A percentile compares a stretch with the other conserved stretches of the same genome.
phyloP scores from a whole-genome alignment of 768 basidiomycete genomes.

The Termitomyces sp. region DNA sequence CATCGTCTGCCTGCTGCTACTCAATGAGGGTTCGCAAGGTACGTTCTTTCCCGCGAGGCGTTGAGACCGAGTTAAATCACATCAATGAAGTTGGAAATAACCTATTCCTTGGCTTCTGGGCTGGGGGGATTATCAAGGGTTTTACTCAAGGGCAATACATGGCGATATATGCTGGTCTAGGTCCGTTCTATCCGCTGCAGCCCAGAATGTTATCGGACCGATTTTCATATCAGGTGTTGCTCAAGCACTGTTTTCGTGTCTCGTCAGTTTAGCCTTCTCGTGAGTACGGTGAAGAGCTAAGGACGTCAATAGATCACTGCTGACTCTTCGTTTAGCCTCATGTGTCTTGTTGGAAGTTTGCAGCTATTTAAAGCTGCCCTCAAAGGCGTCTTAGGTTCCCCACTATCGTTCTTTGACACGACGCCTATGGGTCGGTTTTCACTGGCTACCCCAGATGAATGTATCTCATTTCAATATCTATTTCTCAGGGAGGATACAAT shows the following conservation, averaged over 20 bases:
- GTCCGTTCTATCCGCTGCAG: constrained; percentile 16
- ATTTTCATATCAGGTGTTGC: constrained; percentile 29
- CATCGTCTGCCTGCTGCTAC: constrained; percentile 34
- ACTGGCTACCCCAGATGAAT: neutral
- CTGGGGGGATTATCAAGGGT: constrained; percentile 42
- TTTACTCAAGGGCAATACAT: constrained; percentile 66
- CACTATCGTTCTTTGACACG: constrained; percentile 66
- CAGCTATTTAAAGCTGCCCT: constrained; percentile 53
- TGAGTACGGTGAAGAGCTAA: constrained; percentile 20
- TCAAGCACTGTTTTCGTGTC: constrained; percentile 46
- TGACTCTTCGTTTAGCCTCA: constrained; percentile 20
- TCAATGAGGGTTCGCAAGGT: constrained; percentile 50
- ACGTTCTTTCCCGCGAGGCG: neutral
- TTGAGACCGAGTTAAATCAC: neutral
- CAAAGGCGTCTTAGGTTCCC: constrained; percentile 50
- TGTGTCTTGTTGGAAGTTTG: constrained; percentile 35
- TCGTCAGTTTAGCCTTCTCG: constrained; percentile 44
- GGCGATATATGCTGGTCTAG: constrained; percentile 45
- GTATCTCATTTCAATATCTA: neutral
- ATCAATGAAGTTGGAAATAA: constrained; percentile 46
- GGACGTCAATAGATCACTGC: neutral
- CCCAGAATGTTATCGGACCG: neutral
- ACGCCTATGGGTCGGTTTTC: constrained; percentile 51
- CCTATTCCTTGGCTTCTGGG: constrained; percentile 74
- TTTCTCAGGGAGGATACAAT: constrained; percentile 45